Percentiles rank a stretch among this genome's conserved stretches.
phyloP scores from a whole-genome alignment of 306 rosid genomes.

The Begonia masoniana region DNA sequence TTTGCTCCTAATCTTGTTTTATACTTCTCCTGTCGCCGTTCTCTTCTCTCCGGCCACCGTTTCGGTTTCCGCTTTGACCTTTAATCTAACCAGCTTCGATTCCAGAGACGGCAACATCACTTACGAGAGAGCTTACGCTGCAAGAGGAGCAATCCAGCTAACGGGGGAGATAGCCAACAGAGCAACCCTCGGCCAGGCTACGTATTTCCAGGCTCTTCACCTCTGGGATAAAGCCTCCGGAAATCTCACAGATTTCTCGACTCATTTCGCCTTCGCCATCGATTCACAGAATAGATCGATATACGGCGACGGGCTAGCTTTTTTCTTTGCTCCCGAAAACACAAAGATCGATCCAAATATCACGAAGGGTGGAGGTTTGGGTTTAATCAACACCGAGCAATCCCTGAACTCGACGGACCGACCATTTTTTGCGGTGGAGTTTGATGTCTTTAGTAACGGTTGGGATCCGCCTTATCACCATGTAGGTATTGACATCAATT shows the following conservation, averaged over 20 bases:
- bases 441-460: conserved; percentile 8
- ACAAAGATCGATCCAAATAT: conserved; percentile 9
- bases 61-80: no score
- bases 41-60: no score
- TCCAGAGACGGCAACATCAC: no score
- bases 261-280: conserved; percentile 28
- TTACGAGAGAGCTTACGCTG: no score
- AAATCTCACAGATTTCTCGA: conserved; percentile 26
- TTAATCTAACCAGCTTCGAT: no score
- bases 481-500: conserved; percentile 33
- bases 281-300: background rate
- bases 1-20: no score
- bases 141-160: no score
- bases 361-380: conserved; percentile 24
- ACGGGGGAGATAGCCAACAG: background rate
- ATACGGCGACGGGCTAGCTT: conserved; percentile 31
- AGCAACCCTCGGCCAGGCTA: conserved; percentile 19
- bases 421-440: conserved; percentile 39
- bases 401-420: conserved; percentile 2
- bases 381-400: conserved; percentile 17
- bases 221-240: conserved; percentile 28
- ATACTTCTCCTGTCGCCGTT: no score
- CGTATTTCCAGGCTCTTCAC: conserved; percentile 12
- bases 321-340: conserved; percentile 26
- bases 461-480: conserved; percentile 23